These are phyloP conservation scores for Corymbia maculata DNA, from an alignment of 345 rosid species.

Conservation along the genomic window DNA sequence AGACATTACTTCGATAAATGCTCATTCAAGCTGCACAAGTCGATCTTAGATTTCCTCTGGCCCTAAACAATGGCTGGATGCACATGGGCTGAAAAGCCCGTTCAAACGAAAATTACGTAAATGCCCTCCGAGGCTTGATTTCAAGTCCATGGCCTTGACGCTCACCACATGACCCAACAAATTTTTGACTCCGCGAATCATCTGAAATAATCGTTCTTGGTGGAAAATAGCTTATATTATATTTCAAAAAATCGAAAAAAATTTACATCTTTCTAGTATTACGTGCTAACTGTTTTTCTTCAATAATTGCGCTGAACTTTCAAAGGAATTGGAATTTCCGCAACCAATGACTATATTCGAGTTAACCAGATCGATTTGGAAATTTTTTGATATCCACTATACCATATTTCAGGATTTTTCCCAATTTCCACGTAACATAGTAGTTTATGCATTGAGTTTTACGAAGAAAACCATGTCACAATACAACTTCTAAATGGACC, in stretches of 20 bases:
- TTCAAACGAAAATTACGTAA: not conserved
- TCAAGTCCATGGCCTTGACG: not conserved
- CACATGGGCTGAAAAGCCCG: fast-evolving
- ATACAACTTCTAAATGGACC: not conserved
- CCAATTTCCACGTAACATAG: too few species aligned
- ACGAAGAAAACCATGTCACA: too few species aligned
- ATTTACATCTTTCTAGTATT: not conserved
- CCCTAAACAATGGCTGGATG: fast-evolving
- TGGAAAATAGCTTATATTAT: not conserved
- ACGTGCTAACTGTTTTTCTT: not conserved
- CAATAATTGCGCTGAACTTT: not conserved
- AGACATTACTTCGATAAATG: not conserved
- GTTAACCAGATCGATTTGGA: not conserved
- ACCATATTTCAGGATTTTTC: not conserved
- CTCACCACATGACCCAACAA: not conserved
- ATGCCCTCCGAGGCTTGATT: not conserved
- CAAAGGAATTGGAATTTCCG: not conserved
- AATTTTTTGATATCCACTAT: not conserved
- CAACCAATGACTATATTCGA: fast-evolving
- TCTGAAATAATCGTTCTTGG: not conserved
- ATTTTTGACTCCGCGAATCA: not conserved
- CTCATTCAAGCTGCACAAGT: not conserved
- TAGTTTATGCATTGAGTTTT: too few species aligned
- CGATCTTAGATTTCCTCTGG: not conserved
- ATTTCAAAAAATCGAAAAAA: fast-evolving